Evolutionary conservation across 192 early-diverging fungal species (phyloP), one percentile per base, ranked within the genome.

Genomic region (Entrophospora sp.): DNA sequence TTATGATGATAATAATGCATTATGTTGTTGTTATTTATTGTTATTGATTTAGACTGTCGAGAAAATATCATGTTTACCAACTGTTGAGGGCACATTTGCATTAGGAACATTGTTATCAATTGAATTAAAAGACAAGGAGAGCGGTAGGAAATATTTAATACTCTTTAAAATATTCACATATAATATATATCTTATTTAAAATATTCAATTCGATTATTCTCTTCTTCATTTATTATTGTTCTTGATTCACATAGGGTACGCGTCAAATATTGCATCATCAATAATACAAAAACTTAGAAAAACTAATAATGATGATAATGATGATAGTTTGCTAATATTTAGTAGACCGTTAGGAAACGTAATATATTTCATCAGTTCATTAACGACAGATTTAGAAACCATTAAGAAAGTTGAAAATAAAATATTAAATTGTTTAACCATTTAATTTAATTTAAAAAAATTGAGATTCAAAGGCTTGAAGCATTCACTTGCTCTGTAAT

Each of bases 321-420:
- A 22, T n/a, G 36, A 4, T 62, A 72, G n/a, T 46, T 68, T 73
- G 6, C 63, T 74, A 14, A 74, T 90, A 18, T 89, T 80, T 74
- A 80, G 81, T 40, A 67, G 89, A 28, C 87, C 88, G 2, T 67
- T 91, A 31, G 89, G 89, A 0, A 89, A 90, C 64, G 83, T 91
- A 2, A 71, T 91, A n/a, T 91, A 91, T 58, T 65, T 91, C 52
- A 89, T 91, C 76, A 73, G 82, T 3, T 83, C 83, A 32, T 80
- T 81, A 53, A 76, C 78, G 4, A 78, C 79, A 8, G 74, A 73
- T 0, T 49, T 62, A 10, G 69, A 77, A 37, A 68, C 69, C 52
- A 62, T 83, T 22, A 63, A 58, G 13, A 68, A 76, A 63, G 70
- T 80, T 13, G 81, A 83, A 40, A 67, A 72, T 14, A 74, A 75